Evolutionary conservation across 1,284 basidiomycete species (phyloP).

Genomic region (Trichosporon asahii): DNA sequence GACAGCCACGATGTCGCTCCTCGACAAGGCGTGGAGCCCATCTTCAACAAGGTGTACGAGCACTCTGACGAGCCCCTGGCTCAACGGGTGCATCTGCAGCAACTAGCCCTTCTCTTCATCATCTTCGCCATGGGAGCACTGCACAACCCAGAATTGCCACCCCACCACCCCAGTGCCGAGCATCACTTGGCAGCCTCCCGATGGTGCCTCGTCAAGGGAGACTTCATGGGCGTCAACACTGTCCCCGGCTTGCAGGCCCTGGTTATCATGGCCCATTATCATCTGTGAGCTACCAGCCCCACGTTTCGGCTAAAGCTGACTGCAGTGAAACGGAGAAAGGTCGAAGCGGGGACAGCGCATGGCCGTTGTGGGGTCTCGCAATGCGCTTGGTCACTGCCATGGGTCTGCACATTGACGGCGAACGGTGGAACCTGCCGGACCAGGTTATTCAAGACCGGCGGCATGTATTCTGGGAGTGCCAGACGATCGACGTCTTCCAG

Average conservation of each 20-base stretch:
- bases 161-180: conserved; percentile 37
- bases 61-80: not conserved
- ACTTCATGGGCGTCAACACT: conserved; percentile 42
- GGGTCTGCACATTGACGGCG: conserved; percentile 47
- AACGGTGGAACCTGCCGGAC: conserved; percentile 39
- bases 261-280: conserved; percentile 31
- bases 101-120: conserved; percentile 39
- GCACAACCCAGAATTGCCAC: conserved; percentile 42
- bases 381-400: conserved; percentile 33
- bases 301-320: conserved; percentile 28
- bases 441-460: conserved; percentile 40
- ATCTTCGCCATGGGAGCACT: conserved; percentile 43
- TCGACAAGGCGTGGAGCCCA: conserved; percentile 29
- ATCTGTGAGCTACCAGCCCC: conserved; percentile 31
- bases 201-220: conserved; percentile 38
- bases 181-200: conserved; percentile 34
- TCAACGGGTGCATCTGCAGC: conserved; percentile 30
- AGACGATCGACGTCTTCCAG: conserved; percentile 34
- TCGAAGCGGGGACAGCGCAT: conserved; percentile 39
- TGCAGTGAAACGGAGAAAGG: conserved; percentile 34
- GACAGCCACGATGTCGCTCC: conserved; percentile 35
- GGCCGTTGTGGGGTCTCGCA: conserved; percentile 44
- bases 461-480: conserved; percentile 34
- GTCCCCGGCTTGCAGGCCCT: conserved; percentile 41
- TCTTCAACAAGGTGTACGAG: conserved; percentile 30